phyloP scores from a whole-genome alignment of 208 protist species.

The Leishmania gerbilli region DNA sequence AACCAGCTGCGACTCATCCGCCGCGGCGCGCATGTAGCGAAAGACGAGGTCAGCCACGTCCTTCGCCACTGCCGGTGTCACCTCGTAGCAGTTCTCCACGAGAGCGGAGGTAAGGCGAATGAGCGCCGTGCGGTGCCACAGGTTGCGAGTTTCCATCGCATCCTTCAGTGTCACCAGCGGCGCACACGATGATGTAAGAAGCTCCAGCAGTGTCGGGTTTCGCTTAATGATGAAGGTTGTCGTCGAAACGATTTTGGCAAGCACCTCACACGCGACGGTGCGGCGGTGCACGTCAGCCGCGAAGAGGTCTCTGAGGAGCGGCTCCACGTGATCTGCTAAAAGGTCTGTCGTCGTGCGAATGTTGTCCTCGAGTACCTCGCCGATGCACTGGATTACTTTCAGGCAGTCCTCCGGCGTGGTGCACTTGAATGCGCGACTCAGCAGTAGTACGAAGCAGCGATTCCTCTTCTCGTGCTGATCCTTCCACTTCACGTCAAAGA shows the following conservation, averaged over 20 bases:
- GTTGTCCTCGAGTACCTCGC: conserved; percentile 75
- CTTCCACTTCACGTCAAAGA: conserved; percentile 79
- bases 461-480: conserved; percentile 82
- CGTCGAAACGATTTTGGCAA: conserved; percentile 66
- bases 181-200: conserved; percentile 51
- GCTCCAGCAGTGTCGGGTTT: conserved; percentile 73
- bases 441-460: conserved; percentile 61
- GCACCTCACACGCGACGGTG: conserved; percentile 64
- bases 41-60: conserved; percentile 49
- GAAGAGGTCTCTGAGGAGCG: conserved; percentile 30
- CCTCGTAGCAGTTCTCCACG: conserved; percentile 75
- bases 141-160: conserved; percentile 52
- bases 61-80: conserved; percentile 45
- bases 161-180: conserved; percentile 53
- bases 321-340: conserved; percentile 45
- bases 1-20: conserved; percentile 50
- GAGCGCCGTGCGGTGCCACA: conserved; percentile 71
- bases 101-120: conserved; percentile 63
- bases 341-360: conserved; percentile 73
- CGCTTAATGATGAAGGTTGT: conserved; percentile 63
- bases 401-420: conserved; percentile 45
- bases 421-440: conserved; percentile 54
- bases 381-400: conserved; percentile 44
- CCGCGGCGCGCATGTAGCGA: conserved; percentile 44
- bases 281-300: conserved; percentile 26